Evolutionary conservation across 352 stramenopile genomes (phyloP).

Genomic region (Pythium myriotylum): DNA sequence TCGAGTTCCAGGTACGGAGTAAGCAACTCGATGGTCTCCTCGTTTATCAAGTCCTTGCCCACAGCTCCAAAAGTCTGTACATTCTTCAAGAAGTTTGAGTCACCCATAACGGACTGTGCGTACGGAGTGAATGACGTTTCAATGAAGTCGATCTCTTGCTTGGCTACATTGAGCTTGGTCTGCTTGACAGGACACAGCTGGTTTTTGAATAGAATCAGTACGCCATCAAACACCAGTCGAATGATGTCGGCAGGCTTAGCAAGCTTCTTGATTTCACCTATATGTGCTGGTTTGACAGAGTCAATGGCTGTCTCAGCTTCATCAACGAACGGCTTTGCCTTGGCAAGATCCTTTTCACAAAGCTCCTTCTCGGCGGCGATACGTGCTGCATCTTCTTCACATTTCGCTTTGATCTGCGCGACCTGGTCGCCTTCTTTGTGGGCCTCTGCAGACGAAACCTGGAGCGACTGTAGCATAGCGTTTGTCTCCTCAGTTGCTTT

Average conservation of each 20-base stretch:
- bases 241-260: conserved; percentile 98
- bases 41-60: conserved; percentile 98
- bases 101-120: conserved; percentile 95
- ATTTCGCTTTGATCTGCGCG: conserved; percentile 95
- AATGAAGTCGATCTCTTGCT: conserved; percentile 97
- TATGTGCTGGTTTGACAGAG: conserved; percentile 97
- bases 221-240: conserved; percentile 97
- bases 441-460: conserved; percentile 95
- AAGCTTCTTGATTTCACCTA: conserved; percentile 98
- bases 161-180: conserved; percentile 95
- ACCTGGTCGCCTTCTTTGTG: conserved; percentile 98
- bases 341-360: conserved; percentile 96
- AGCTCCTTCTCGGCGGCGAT: conserved; percentile 96
- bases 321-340: conserved; percentile 97
- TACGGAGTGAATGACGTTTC: conserved; percentile 96
- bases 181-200: conserved; percentile 91
- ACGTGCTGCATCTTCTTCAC: conserved; percentile 94
- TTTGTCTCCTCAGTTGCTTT: conserved; percentile 97
- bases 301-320: conserved; percentile 97
- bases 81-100: conserved; percentile 97
- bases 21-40: conserved; percentile 98
- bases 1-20: conserved; percentile 97
- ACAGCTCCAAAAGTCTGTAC: conserved; percentile 95
- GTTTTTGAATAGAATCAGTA: conserved; percentile 97
- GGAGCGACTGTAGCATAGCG: conserved; percentile 96